These are phyloP conservation scores for Cyclanthera cordifolia DNA, from an alignment of 306 rosid genomes.

Conservation along the genomic window DNA sequence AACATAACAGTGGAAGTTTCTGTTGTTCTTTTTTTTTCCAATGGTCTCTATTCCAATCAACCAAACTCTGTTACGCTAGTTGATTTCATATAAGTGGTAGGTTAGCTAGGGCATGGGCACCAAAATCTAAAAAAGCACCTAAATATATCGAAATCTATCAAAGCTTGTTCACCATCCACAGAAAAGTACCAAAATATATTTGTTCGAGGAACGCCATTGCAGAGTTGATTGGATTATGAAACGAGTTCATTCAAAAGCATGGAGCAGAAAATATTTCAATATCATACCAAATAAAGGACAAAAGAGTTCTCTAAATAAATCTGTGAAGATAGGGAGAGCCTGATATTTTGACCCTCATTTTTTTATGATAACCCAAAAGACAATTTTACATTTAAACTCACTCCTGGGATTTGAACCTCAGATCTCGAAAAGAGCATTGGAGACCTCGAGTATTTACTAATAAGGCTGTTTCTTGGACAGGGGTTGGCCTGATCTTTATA, in stretches of 20 bases:
- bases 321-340: too few species aligned
- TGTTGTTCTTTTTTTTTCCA: not conserved
- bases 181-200: not conserved
- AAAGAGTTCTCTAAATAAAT: not conserved
- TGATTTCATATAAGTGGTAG: not conserved
- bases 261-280: not conserved
- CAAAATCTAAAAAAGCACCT: not conserved
- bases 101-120: not conserved
- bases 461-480: not conserved
- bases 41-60: not conserved
- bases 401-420: too few species aligned
- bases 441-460: too few species aligned
- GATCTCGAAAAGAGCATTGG: too few species aligned
- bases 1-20: not conserved
- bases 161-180: not conserved
- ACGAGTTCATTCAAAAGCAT: not conserved
- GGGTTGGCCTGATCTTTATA: not conserved
- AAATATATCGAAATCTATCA: not conserved
- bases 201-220: not conserved
- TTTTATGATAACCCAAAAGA: too few species aligned
- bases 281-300: not conserved
- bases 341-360: too few species aligned
- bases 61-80: not conserved
- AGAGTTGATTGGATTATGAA: not conserved
- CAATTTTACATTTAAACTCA: too few species aligned